These are phyloP conservation scores for Tagetes patula DNA, from an alignment of 129 eudicot genomes.

Conservation along the genomic window DNA sequence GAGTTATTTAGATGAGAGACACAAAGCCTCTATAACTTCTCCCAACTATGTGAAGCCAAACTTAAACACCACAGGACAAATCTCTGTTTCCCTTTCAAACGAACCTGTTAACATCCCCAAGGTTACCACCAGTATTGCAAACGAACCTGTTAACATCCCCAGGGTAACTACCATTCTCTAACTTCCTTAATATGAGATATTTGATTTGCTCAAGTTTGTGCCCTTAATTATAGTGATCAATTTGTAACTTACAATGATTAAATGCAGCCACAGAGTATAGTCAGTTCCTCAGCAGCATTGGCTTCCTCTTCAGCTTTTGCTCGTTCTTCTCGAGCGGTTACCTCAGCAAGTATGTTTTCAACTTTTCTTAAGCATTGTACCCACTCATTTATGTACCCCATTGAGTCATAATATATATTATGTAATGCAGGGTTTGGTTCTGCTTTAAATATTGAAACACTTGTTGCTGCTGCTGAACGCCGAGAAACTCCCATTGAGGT, in stretches of 20 bases:
- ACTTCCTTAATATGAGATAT: not conserved
- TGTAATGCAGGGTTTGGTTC: slow-evolving; percentile 79
- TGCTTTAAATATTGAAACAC: slow-evolving; percentile 89
- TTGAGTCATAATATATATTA: not conserved
- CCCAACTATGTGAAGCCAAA: slow-evolving; percentile 52
- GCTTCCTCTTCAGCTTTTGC: slow-evolving; percentile 59
- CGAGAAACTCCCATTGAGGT: slow-evolving; percentile 97
- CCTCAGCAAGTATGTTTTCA: slow-evolving; percentile 57
- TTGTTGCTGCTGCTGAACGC: slow-evolving; percentile 97
- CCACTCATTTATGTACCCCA: not conserved
- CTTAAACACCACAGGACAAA: slow-evolving; percentile 42
- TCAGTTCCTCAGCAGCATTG: slow-evolving; percentile 45
- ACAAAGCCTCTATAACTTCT: slow-evolving; percentile 44
- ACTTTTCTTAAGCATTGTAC: not conserved
- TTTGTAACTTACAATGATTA: not conserved
- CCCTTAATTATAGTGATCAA: not conserved
- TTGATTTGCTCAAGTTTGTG: not conserved
- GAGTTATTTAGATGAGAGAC: slow-evolving; percentile 61
- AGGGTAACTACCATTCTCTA: slow-evolving; percentile 44
- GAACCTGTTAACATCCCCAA: slow-evolving; percentile 55
- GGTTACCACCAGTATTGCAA: slow-evolving; percentile 47
- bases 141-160: slow-evolving; percentile 45
- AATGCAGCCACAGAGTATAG: slow-evolving; percentile 52
- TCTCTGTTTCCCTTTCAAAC: slow-evolving; percentile 41
- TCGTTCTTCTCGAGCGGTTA: slow-evolving; percentile 58